Evolutionary conservation across 108 stramenopile species (phyloP), one percentile per base, ranked within the genome.

Genomic region (Pseudonitzschia multistriata): DNA sequence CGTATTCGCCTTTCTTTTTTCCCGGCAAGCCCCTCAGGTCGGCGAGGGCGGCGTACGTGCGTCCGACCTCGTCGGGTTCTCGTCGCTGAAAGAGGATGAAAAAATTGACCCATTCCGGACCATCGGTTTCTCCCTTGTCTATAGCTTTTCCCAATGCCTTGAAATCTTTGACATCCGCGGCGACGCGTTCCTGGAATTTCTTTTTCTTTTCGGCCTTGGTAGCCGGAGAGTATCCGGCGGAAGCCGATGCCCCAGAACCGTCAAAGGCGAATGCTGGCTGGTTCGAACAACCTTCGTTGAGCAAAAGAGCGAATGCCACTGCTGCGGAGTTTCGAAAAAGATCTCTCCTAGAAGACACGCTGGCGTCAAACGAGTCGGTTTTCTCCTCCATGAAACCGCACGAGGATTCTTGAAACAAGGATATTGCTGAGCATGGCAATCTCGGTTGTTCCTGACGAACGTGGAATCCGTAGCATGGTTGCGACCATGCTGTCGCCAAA

Each of bases 131-230:
- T 48, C 77, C 83, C 22, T 67, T 39, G 7, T 39, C 48, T 21
- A 84, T 72, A 3, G 83, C 83, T 5, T 50, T 27, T 4, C 83
- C 83, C 0, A 84, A 45, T 30, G 22, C 10, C 15, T 76, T 81
- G 36, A 84, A 84, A 36, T 84, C 83, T 39, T 52, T 60, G 3
- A 84, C 78, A 63, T 84, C 83, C 14, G 83, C 83, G 21, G 70
- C 71, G 61, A 84, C 36, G 11, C 83, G 77, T 31, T 70, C 30
- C 49, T 69, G 33, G 52, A 71, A 84, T 22, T 53, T 31, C 24
- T 49, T 69, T 37, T 73, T 56, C 33, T 74, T 57, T 49, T 72
- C 80, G 1, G 74, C 66, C 68, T 84, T 84, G 28, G 74, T 74
- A 10, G 74, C 45, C 7, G 75, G 67, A 33, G 68, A 35, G 31